phyloP scores from a whole-genome alignment of 2,329 filamentous ascomycete species.

The Fusarium illudens region DNA sequence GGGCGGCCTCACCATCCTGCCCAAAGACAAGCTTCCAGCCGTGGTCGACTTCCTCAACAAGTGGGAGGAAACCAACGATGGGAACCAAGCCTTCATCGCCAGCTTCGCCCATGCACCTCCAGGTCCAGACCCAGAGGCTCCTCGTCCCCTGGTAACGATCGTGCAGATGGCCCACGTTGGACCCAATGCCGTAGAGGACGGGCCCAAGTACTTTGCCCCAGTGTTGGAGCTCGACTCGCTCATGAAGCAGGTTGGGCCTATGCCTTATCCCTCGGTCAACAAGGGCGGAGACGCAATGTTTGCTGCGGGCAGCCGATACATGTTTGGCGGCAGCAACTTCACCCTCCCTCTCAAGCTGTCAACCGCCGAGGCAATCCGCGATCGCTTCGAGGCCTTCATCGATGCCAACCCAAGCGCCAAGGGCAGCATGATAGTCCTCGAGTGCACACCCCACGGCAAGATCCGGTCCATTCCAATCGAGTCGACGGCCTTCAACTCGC shows the following conservation, averaged over 20 bases:
- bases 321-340: conserved; percentile 55
- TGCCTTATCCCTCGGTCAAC: conserved; percentile 55
- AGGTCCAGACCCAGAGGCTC: conserved; percentile 31
- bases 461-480: conserved; percentile 24
- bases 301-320: conserved; percentile 48
- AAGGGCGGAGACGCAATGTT: conserved; percentile 48
- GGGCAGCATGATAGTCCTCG: conserved; percentile 29
- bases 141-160: conserved; percentile 26
- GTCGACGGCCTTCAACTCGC: conserved; percentile 37
- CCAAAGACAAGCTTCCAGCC: conserved; percentile 37
- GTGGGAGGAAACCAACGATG: conserved; percentile 40
- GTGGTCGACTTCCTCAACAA: conserved; percentile 45
- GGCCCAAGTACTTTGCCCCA: conserved; percentile 44
- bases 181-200: conserved; percentile 25
- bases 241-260: conserved; percentile 48
- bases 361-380: conserved; percentile 31
- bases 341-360: conserved; percentile 48
- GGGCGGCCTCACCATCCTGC: conserved; percentile 42
- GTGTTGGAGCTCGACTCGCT: conserved; percentile 50
- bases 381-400: conserved; percentile 27
- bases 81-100: conserved; percentile 30
- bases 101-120: conserved; percentile 28
- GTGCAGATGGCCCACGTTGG: conserved; percentile 34
- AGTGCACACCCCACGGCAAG: conserved; percentile 28
- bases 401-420: conserved; percentile 19